phyloP scores from a whole-genome alignment of 345 rosid species.

The Erucastrum elatum region DNA sequence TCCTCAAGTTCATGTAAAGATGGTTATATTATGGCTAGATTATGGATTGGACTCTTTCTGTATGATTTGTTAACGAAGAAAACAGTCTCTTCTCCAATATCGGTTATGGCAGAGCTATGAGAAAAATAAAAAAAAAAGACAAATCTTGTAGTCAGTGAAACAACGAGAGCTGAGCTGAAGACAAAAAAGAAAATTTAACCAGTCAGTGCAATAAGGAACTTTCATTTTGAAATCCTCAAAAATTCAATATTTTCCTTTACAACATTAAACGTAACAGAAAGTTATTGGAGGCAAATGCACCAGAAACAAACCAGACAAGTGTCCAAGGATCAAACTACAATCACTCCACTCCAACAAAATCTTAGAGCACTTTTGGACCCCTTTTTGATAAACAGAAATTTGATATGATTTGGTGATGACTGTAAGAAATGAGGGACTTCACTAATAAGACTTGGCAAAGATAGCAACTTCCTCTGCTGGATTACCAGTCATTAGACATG shows the following conservation, averaged over 20 bases:
- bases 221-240: not conserved
- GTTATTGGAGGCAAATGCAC: not conserved
- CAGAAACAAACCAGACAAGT: not conserved
- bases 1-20: conserved; percentile 54
- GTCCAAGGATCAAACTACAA: not conserved
- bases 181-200: not conserved
- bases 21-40: not conserved
- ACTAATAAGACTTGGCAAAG: conserved; percentile 81
- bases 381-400: not conserved
- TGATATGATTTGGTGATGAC: not conserved
- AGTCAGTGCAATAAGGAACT: not conserved
- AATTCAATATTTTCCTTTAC: not conserved
- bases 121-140: too few relatives aligned
- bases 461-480: conserved; percentile 81
- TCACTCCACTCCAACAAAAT: not conserved
- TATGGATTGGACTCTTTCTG: not conserved
- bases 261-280: not conserved
- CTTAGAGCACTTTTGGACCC: not conserved
- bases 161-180: not conserved
- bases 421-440: not conserved
- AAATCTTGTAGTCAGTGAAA: not conserved
- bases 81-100: too few relatives aligned
- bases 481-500: conserved; percentile 83
- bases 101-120: too few relatives aligned
- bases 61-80: not conserved